phyloP scores from a whole-genome alignment of 2,329 filamentous ascomycete species.

The Ophiostoma ulmi region DNA sequence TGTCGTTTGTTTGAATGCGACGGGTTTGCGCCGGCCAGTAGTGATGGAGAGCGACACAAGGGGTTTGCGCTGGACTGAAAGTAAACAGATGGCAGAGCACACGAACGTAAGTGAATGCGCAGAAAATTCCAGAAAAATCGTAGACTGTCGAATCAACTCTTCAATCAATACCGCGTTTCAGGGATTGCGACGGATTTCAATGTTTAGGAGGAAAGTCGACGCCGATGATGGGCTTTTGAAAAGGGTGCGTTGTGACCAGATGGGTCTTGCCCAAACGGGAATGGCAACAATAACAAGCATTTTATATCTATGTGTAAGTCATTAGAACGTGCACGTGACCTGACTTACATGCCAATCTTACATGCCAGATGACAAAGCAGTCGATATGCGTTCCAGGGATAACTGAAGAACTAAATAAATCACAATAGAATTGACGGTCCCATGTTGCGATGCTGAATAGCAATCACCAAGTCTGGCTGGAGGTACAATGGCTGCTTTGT shows the following conservation, averaged over 20 bases:
- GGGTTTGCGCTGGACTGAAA: background rate
- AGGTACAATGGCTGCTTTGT: background rate
- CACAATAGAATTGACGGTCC: background rate
- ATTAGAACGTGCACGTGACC: background rate
- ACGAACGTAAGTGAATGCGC: background rate
- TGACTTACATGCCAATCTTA: background rate
- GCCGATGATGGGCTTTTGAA: background rate
- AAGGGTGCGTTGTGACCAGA: background rate
- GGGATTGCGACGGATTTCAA: background rate
- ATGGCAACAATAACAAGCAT: background rate
- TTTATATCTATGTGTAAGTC: too few relatives aligned
- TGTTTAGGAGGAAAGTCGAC: background rate
- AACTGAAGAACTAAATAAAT: too few relatives aligned
- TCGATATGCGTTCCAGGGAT: background rate
- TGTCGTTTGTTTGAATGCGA: background rate
- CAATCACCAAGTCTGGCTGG: background rate
- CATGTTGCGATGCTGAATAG: background rate
- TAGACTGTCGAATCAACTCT: background rate
- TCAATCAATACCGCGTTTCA: background rate
- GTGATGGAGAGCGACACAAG: background rate
- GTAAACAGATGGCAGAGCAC: background rate
- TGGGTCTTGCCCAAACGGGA: background rate
- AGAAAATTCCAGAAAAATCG: background rate
- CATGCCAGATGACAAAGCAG: slow-evolving; percentile 3
- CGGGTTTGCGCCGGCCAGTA: background rate